Conservation (phyloP, 2,329 filamentous ascomycete genomes). For the Phaeosphaeria sp. region DNA sequence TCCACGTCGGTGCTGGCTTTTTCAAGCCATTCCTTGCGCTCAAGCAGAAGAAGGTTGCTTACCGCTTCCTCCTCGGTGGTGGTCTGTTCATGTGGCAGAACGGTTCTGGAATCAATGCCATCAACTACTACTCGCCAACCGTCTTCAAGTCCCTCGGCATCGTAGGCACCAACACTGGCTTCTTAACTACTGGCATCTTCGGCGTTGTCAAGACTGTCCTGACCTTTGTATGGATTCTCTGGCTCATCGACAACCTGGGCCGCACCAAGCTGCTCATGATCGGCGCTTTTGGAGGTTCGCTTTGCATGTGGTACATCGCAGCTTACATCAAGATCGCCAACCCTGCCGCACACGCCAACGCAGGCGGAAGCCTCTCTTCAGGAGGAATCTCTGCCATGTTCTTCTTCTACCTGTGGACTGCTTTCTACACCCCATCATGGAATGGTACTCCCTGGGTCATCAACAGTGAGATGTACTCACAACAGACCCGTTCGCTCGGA, state of each 20-base stretch:
- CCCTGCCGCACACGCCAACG: constrained; percentile 44
- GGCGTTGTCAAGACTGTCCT: constrained; percentile 73
- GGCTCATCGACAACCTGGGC: constrained; percentile 70
- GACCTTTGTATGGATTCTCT: constrained; percentile 73
- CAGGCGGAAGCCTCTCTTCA: constrained; percentile 39
- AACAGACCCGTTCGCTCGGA: constrained; percentile 68
- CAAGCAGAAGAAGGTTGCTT: constrained; percentile 62
- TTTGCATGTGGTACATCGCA: constrained; percentile 71
- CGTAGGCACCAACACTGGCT: constrained; percentile 63
- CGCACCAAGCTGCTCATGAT: constrained; percentile 69
- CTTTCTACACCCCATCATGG: constrained; percentile 74
- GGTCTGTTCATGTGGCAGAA: constrained; percentile 86
- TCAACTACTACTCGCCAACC: constrained; percentile 75
- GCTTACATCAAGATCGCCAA: constrained; percentile 64
- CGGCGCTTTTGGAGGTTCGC: constrained; percentile 66
- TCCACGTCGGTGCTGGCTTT: constrained; percentile 73
- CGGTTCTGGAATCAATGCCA: constrained; percentile 73
- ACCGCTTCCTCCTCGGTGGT: constrained; percentile 75
- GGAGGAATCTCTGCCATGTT: constrained; percentile 69
- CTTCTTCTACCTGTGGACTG: constrained; percentile 78
- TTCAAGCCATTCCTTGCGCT: constrained; percentile 60
- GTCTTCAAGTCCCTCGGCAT: constrained; percentile 73
- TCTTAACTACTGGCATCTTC: constrained; percentile 78
- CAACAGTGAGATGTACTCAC: constrained; percentile 77
- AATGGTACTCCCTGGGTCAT: constrained; percentile 79